Percentiles rank a stretch among this genome's conserved stretches.
Evolutionary conservation across 768 basidiomycete species (phyloP).

Genomic region (Calocybe indica): DNA sequence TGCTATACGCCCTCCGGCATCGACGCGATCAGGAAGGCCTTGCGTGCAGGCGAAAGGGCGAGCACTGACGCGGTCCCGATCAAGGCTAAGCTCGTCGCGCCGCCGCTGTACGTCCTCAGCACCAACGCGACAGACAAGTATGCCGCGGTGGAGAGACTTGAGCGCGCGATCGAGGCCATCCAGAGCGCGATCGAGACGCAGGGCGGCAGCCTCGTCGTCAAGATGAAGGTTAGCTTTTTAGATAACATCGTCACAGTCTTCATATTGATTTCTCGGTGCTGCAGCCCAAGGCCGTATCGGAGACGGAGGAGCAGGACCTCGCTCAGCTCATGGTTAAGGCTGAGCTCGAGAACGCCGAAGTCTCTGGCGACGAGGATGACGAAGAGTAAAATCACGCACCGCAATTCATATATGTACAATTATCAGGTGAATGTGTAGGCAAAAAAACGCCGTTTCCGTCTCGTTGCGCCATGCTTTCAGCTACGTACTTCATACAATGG

Average conservation of each 20-base stretch:
- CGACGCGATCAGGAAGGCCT: slow-evolving; percentile 91
- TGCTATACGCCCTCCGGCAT: slow-evolving; percentile 96
- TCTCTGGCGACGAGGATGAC: slow-evolving; percentile 91
- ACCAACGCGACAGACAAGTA: slow-evolving; percentile 98
- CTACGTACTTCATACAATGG: no score
- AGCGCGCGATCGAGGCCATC: slow-evolving; percentile 90
- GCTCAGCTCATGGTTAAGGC: slow-evolving; percentile 96
- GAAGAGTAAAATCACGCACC: slow-evolving; percentile 34
- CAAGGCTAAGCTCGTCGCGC: slow-evolving; percentile 95
- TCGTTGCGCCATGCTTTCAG: no score
- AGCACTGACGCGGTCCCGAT: slow-evolving; percentile 91
- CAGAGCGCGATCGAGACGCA: slow-evolving; percentile 77
- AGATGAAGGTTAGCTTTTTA: slow-evolving; percentile 77
- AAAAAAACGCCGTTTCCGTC: no score
- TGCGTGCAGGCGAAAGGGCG: slow-evolving; percentile 82
- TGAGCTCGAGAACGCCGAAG: slow-evolving; percentile 90
- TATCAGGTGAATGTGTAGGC: no score
- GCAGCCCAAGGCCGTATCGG: slow-evolving; percentile 96
- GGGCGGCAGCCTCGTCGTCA: slow-evolving; percentile 83
- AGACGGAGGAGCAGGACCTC: slow-evolving; percentile 95
- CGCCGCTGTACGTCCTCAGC: slow-evolving; percentile 91
- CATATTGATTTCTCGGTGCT: not conserved
- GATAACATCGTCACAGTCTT: not conserved
- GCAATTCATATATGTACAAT: no score
- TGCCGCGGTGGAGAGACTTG: slow-evolving; percentile 87